phyloP scores from a whole-genome alignment of 2,329 filamentous ascomycete species.

The Exophiala bonariae region DNA sequence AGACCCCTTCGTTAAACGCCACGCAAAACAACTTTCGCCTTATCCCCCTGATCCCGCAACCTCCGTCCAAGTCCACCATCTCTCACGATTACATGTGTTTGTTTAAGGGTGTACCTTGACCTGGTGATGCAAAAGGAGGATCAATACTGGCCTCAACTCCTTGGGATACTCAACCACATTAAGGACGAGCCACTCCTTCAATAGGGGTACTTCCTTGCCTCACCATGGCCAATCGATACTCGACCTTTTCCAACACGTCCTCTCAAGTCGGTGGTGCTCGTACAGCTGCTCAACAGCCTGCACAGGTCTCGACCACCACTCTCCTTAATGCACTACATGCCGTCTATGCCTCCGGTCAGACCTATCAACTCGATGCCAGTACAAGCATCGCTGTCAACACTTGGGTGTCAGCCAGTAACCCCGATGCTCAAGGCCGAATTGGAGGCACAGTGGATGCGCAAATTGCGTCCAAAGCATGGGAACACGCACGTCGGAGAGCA shows the following conservation, averaged over 20 bases:
- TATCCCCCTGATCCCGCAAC: background rate
- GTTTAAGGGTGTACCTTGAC: no score
- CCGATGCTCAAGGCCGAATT: constrained; percentile 65
- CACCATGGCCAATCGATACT: constrained; percentile 61
- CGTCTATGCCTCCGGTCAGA: constrained; percentile 76
- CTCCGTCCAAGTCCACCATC: no score
- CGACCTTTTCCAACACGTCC: constrained; percentile 62
- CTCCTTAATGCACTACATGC: constrained; percentile 90
- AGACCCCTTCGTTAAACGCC: no score
- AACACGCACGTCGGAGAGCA: constrained; percentile 89
- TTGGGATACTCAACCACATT: background rate
- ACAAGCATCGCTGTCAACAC: constrained; percentile 94
- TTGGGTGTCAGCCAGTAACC: constrained; percentile 79
- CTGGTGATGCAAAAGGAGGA: no score
- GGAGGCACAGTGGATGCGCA: constrained; percentile 80
- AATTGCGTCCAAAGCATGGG: constrained; percentile 83
- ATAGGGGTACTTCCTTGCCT: constrained; percentile 15
- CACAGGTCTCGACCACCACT: constrained; percentile 88
- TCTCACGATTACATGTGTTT: no score
- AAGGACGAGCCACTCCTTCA: constrained; percentile 14
- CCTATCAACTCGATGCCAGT: constrained; percentile 85
- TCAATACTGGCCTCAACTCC: no score
- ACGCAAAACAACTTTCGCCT: no score
- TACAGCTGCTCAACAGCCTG: constrained; percentile 64
- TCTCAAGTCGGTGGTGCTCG: constrained; percentile 57